Conservation (phyloP, 2,329 filamentous ascomycete genomes). For the Penicillium polonicum region DNA sequence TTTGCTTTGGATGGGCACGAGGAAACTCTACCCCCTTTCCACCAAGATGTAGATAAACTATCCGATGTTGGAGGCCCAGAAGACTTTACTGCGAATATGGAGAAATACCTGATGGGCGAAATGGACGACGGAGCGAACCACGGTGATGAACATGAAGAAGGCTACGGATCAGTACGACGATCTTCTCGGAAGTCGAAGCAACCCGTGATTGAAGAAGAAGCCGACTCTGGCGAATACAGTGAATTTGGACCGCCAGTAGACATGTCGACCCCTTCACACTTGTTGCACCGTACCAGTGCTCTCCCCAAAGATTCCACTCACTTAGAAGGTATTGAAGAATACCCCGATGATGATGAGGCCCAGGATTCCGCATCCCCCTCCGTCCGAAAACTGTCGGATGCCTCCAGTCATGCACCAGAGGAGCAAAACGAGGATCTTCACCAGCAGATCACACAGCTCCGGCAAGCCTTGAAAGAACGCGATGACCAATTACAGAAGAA, state of each 20-base stretch:
- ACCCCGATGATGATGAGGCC: constrained; percentile 26
- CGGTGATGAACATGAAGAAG: constrained; percentile 11
- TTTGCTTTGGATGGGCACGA: constrained; percentile 25
- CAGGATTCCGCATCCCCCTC: constrained; percentile 29
- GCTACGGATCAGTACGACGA: constrained; percentile 14
- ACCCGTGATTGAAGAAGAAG: constrained; percentile 31
- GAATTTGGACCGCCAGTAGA: constrained; percentile 45
- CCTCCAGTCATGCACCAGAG: constrained; percentile 17
- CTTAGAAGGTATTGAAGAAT: constrained; percentile 40
- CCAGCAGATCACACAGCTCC: constrained; percentile 34
- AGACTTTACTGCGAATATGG: constrained; percentile 45
- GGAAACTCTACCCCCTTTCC: constrained; percentile 26
- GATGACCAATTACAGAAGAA: constrained; percentile 38
- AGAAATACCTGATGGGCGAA: constrained; percentile 39
- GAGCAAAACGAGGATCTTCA: constrained; percentile 27
- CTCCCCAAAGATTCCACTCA: constrained; percentile 34
- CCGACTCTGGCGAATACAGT: constrained; percentile 39
- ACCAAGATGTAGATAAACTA: constrained; percentile 31
- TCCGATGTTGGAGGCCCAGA: constrained; percentile 43
- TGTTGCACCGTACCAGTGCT: constrained; percentile 33
- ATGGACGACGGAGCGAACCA: constrained; percentile 18
- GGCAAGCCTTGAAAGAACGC: constrained; percentile 32
- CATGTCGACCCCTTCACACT: constrained; percentile 46
- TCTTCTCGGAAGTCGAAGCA: constrained; percentile 25
- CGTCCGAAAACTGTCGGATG: constrained; percentile 23